Conservation (phyloP, 169 alveolate species). For the Eimeria falciformis region DNA sequence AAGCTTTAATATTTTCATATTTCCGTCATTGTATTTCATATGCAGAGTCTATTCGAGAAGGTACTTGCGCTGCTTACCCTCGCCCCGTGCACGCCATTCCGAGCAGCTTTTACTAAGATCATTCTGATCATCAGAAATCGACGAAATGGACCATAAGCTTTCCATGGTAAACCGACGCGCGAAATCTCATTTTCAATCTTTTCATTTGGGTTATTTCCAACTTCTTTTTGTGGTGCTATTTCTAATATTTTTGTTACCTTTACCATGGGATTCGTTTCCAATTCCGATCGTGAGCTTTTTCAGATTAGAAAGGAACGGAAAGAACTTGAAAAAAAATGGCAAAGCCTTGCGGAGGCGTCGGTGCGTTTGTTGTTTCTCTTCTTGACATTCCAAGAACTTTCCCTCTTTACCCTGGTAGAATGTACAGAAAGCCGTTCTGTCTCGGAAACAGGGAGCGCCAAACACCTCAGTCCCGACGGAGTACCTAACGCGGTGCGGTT, state of each 20-base stretch:
- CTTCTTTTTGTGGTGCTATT: too few species aligned
- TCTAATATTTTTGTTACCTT: neutral
- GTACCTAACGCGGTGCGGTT: neutral
- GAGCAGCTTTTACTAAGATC: neutral
- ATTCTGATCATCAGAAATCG: slow-evolving; percentile 2
- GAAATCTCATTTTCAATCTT: neutral
- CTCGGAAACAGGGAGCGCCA: neutral
- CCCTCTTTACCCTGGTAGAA: neutral
- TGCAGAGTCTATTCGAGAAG: slow-evolving; percentile 36
- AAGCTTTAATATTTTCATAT: neutral
- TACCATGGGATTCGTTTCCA: neutral
- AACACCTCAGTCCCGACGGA: neutral
- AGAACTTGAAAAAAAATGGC: neutral
- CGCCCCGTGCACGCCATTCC: neutral
- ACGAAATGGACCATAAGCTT: slow-evolving; percentile 14
- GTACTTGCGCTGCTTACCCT: neutral
- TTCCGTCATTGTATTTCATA: neutral
- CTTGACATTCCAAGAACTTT: neutral
- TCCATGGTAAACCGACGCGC: neutral
- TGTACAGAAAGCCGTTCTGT: slow-evolving; percentile 1
- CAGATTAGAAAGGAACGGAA: neutral
- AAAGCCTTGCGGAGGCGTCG: slow-evolving; percentile 19
- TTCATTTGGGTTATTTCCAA: neutral
- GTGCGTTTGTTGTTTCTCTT: neutral
- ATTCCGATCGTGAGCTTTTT: neutral